A percentile compares a stretch with the other conserved stretches of the same genome.
phyloP scores from a whole-genome alignment of 805 yeast species.

The Cyberlindnera lachancei region DNA sequence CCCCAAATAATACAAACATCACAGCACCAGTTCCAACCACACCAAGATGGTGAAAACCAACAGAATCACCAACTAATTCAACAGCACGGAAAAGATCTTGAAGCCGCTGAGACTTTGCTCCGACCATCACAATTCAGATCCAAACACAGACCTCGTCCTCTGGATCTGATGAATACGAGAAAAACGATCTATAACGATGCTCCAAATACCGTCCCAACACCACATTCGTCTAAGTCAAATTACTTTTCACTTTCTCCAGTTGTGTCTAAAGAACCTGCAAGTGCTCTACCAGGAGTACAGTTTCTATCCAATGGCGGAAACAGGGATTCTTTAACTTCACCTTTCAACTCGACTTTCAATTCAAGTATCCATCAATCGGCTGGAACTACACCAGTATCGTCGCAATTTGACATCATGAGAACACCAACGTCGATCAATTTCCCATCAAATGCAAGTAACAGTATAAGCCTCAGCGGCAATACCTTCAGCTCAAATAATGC shows the following conservation, averaged over 20 bases:
- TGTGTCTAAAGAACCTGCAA: constrained; percentile 9
- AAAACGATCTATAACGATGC: constrained; percentile 14
- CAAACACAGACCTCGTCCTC: constrained; percentile 22
- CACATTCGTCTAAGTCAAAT: constrained; percentile 14
- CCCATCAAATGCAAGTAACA: background rate
- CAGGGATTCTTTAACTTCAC: constrained; percentile 11
- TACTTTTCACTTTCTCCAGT: constrained; percentile 14
- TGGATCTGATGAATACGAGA: constrained; percentile 11
- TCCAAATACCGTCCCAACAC: constrained; percentile 17
- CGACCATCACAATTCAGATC: constrained; percentile 21
- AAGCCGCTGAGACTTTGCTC: constrained; percentile 12
- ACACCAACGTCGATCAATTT: constrained; percentile 8
- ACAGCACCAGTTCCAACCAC: constrained; percentile 2
- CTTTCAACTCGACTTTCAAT: constrained; percentile 13
- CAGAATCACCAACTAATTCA: too few relatives aligned
- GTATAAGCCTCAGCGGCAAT: too few relatives aligned
- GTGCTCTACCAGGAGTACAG: constrained; percentile 16
- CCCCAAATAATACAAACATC: too few relatives aligned
- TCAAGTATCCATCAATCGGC: constrained; percentile 7
- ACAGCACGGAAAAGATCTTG: constrained; percentile 6
- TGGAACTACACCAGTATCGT: constrained; percentile 10
- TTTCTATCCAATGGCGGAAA: constrained; percentile 5
- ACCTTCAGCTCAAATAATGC: too few relatives aligned
- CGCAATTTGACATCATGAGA: constrained; percentile 5
- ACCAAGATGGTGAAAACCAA: too few relatives aligned